Conservation (phyloP, 2,329 filamentous ascomycete species). For the Colletotrichum graminicola region DNA sequence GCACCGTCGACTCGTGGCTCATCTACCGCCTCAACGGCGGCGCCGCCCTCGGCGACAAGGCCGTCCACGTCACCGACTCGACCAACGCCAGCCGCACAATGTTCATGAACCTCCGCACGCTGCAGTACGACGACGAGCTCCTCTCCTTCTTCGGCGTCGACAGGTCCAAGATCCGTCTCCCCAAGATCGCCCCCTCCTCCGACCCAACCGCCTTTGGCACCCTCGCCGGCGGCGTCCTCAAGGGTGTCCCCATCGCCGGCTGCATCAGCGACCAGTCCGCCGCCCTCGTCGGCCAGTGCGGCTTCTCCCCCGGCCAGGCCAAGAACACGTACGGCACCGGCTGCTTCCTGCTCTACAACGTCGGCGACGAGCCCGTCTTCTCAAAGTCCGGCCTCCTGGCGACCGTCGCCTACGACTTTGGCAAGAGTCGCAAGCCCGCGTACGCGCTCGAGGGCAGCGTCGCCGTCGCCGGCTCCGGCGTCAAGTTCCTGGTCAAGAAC, state of each 20-base stretch:
- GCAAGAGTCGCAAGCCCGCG: constrained; percentile 68
- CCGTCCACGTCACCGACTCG: constrained; percentile 84
- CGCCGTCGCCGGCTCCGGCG: constrained; percentile 83
- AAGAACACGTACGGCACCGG: constrained; percentile 95
- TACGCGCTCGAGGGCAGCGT: constrained; percentile 90
- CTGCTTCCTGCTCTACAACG: constrained; percentile 91
- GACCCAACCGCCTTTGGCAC: constrained; percentile 79
- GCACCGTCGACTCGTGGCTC: constrained; percentile 90
- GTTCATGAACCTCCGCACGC: constrained; percentile 90
- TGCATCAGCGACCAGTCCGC: constrained; percentile 90
- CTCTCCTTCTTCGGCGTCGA: constrained; percentile 83
- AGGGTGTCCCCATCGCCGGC: constrained; percentile 81
- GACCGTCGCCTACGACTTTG: constrained; percentile 90
- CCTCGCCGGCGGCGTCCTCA: constrained; percentile 73
- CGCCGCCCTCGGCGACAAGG: constrained; percentile 63
- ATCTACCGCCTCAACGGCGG: constrained; percentile 87
- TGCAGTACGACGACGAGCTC: constrained; percentile 83
- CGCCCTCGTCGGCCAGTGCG: constrained; percentile 86
- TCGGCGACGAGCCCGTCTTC: constrained; percentile 86
- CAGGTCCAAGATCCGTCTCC: constrained; percentile 76
- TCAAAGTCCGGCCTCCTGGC: constrained; percentile 85
- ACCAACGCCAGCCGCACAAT: constrained; percentile 92
- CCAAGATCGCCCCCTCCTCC: constrained; percentile 87
- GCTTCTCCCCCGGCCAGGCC: constrained; percentile 83
- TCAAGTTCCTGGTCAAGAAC: constrained; percentile 80